Evolutionary conservation across 2,329 filamentous ascomycete species (phyloP).

Genomic region (Sclerotinia nivalis): DNA sequence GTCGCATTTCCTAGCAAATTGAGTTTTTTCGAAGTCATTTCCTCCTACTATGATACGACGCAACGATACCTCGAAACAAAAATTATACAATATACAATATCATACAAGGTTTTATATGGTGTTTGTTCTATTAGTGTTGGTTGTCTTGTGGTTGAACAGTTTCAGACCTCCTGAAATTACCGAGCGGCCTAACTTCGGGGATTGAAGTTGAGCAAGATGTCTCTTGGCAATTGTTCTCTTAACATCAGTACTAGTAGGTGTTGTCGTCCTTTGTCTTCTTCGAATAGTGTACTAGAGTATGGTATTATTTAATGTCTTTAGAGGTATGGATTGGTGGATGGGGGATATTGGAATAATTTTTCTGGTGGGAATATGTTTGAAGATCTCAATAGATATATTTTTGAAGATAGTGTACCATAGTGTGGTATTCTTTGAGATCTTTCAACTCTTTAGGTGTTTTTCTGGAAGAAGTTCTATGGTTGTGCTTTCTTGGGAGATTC

Average conservation of each 20-base stretch:
- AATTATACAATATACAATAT: neutral
- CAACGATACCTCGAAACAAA: neutral
- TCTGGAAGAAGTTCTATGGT: too few species aligned
- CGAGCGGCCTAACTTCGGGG: neutral
- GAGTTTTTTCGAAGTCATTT: too few species aligned
- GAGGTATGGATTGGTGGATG: neutral
- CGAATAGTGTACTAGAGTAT: neutral
- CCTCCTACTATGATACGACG: neutral
- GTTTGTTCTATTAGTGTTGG: neutral
- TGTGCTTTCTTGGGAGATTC: neutral
- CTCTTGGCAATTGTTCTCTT: neutral
- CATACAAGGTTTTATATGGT: neutral
- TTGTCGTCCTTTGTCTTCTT: neutral
- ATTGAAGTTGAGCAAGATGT: neutral
- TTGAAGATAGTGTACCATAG: neutral
- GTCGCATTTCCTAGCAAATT: neutral
- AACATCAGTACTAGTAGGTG: neutral
- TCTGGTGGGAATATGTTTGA: neutral
- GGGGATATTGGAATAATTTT: neutral
- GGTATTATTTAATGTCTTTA: neutral
- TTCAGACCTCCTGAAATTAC: conserved; percentile 4
- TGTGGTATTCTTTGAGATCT: too few species aligned
- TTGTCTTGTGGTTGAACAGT: neutral
- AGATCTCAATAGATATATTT: neutral
- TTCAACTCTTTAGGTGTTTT: too few species aligned